Evolutionary conservation across 2,329 filamentous ascomycete species (phyloP), one percentile per base, ranked within the genome.

Genomic region (Pyrenophora graminea): DNA sequence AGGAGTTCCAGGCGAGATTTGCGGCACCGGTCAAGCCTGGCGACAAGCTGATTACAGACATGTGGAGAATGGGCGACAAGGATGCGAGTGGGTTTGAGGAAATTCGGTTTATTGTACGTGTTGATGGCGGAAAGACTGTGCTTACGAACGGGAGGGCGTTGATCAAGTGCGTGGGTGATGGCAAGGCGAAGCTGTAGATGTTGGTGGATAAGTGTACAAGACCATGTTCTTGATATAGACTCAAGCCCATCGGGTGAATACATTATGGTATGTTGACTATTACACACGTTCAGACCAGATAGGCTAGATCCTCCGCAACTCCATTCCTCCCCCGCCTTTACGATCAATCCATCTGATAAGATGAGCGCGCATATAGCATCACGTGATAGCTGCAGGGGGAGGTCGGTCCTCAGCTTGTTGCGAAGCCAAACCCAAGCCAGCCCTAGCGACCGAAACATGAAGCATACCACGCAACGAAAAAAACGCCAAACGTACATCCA

Each of bases 1-100:
- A 85, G 76, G 90, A 94, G 75, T 96, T 93, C 78, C 90, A 93
- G 77, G 91, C 91, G 15, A 81, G 91, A 37, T 96, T 96, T 71
- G 90, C 90, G 10, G 88, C 85, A 57, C 91, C 91, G 1, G 91
- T 96, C 7, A 86, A 84, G 70, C 90, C 91, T 0, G 90, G 89
- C 18, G 89, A 94, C 71, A 91, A 88, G 77, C 80, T 96, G 25
- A 82, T 90, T 31, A 90, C 86, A 5, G 85, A 90, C 69, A 89
- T 89, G 43, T 97, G 92, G 92, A 81, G 82, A 69, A 90, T 84
- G 18, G 91, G 91, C 1, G 78, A 86, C 63, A 74, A 77, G 63
- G 80, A 85, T 69, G 82, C 82, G 37, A 66, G 77, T 59, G 64
- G 82, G 76, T 95, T 83, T 75, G 91, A 96, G 75, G 91, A 96